These are phyloP conservation scores for Gloeostereum incarnatum DNA, from an alignment of 768 basidiomycete species.

Conservation along the genomic window DNA sequence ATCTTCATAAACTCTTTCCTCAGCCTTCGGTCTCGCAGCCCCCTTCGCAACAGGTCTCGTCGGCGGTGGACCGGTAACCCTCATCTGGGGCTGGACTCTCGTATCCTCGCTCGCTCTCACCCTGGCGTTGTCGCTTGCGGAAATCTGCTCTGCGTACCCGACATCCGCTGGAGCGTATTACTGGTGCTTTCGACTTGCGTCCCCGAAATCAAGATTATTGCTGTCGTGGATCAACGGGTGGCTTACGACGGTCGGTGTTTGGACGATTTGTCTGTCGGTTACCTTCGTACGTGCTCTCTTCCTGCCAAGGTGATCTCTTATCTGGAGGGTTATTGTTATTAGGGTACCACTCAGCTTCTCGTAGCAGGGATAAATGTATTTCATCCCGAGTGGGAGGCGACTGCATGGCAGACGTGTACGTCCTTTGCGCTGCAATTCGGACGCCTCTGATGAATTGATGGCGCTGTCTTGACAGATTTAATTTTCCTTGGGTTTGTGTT, in stretches of 20 bases:
- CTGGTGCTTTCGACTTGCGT: constrained; percentile 55
- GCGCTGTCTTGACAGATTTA: constrained; percentile 24
- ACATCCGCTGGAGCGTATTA: constrained; percentile 58
- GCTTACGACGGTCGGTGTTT: constrained; percentile 60
- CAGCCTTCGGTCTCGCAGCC: constrained; percentile 47
- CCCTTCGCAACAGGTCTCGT: constrained; percentile 48
- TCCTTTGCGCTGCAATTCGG: not conserved
- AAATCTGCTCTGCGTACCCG: constrained; percentile 52
- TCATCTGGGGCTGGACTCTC: constrained; percentile 51
- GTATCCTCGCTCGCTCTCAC: constrained; percentile 38
- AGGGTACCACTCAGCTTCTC: constrained; percentile 51
- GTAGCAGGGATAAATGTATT: constrained; percentile 52
- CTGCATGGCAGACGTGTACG: constrained; percentile 52
- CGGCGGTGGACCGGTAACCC: constrained; percentile 45
- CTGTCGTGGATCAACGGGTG: constrained; percentile 63
- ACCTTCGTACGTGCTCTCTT: constrained; percentile 37
- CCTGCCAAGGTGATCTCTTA: not conserved
- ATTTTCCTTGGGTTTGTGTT: constrained; percentile 47
- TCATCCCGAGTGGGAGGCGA: constrained; percentile 46
- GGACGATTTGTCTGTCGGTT: constrained; percentile 59
- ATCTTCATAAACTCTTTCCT: constrained; percentile 5
- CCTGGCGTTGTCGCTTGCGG: constrained; percentile 45
- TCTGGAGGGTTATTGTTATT: not conserved
- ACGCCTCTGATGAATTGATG: constrained; percentile 3
- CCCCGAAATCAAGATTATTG: constrained; percentile 39